Evolutionary conservation across 2,329 filamentous ascomycete species (phyloP).

Genomic region (Leptographium lundbergii): DNA sequence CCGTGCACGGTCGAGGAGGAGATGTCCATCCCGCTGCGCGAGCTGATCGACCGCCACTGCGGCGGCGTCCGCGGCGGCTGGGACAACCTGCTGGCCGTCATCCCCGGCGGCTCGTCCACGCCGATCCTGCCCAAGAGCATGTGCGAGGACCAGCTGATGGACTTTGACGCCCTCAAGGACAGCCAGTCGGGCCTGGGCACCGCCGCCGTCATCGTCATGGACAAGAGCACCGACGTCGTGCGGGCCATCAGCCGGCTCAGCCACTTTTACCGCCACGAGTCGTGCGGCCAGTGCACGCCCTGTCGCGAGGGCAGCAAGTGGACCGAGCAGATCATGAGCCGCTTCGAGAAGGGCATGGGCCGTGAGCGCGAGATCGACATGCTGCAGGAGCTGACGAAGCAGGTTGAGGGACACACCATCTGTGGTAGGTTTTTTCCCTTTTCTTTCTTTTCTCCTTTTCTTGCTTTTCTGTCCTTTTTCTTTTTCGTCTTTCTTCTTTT

Average conservation of each 20-base stretch:
- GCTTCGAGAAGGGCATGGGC: constrained; percentile 85
- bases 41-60: constrained; percentile 97
- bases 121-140: constrained; percentile 82
- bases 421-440: constrained; percentile 51
- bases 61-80: constrained; percentile 92
- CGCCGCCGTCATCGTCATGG: constrained; percentile 97
- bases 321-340: constrained; percentile 98
- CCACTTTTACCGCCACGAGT: constrained; percentile 98
- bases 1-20: constrained; percentile 97
- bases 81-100: constrained; percentile 93
- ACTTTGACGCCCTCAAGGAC: constrained; percentile 97
- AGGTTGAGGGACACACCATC: constrained; percentile 98
- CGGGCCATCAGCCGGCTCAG: constrained; percentile 84
- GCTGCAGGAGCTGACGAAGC: constrained; percentile 98
- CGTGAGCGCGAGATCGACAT: constrained; percentile 94
- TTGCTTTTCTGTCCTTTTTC: neutral
- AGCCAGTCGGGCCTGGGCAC: constrained; percentile 94
- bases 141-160: constrained; percentile 95
- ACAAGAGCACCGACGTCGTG: constrained; percentile 93
- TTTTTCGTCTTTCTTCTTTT: neutral
- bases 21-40: constrained; percentile 93
- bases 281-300: constrained; percentile 97
- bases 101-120: constrained; percentile 92
- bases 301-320: constrained; percentile 98
- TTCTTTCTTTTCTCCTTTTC: neutral